A percentile compares a stretch with the other conserved stretches of the same genome.
Conservation (phyloP, 768 basidiomycete species). For the Hortiboletus campestris region DNA sequence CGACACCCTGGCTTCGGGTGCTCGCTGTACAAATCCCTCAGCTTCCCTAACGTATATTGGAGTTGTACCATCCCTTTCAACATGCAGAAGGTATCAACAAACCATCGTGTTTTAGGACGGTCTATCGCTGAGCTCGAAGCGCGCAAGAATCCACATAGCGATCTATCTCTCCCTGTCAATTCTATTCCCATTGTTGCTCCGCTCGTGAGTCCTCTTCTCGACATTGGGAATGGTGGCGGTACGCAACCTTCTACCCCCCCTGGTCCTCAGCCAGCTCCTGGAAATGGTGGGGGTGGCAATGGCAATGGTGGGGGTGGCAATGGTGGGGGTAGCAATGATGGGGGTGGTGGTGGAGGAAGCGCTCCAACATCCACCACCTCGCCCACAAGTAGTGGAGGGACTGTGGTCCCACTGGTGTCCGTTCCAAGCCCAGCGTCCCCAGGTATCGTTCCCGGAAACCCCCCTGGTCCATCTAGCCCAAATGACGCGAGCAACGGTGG, state of each 20-base stretch:
- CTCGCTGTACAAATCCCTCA: background rate
- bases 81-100: constrained; percentile 15
- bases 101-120: constrained; percentile 12
- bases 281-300: background rate
- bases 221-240: constrained; percentile 7
- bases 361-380: background rate
- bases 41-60: background rate
- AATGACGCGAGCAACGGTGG: background rate
- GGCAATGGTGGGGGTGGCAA: background rate
- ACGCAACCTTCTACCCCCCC: constrained; percentile 1
- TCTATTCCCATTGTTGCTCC: constrained; percentile 34
- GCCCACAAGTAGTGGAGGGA: constrained; percentile 2
- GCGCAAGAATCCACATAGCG: constrained; percentile 39
- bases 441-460: background rate
- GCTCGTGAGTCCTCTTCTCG: constrained; percentile 36
- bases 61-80: constrained; percentile 3
- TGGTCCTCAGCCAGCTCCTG: constrained; percentile 2
- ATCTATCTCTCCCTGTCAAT: constrained; percentile 28
- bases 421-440: background rate
- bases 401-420: background rate
- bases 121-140: constrained; percentile 25
- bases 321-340: background rate
- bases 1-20: background rate
- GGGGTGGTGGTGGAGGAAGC: background rate
- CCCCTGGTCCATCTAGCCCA: background rate